Evolutionary conservation across 148 eudicot species (phyloP), one percentile per base, ranked within the genome.

Genomic region (Rhododendron ovatum): DNA sequence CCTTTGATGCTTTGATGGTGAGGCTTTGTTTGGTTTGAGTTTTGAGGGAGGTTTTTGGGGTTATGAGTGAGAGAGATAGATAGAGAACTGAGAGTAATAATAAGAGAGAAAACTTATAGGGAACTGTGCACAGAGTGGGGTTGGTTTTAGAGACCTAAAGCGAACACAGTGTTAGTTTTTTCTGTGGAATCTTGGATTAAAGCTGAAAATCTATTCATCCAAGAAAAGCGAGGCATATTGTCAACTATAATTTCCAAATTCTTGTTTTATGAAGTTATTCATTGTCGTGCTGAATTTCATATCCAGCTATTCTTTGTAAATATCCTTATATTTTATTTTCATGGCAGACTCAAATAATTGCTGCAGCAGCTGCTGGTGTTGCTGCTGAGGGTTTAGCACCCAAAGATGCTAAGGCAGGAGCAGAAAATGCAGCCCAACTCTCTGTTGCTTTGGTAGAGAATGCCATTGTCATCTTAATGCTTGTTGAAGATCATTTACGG

Each of bases 311-410:
- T 85, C 18, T 83, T 67, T 82, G 45, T 87, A 3, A 10, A 57
- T 35, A 20, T 63, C 45, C 20, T 35, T 82, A 48, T 50, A 1
- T 50, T 26, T 33, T 12, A 11, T 18, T 86, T 74, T 82, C 4
- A 83, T 87, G 85, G 92, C 98, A 97, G 99, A 95, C 99, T 88
- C 95, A 95, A 94, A 95, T 97, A 73, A 97, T 97, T 93, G 99
- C 99, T 86, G 96, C 99, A 67, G 98, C 99, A 24, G 96, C 99
- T 83, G 99, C 99, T 88, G 98, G 98, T 87, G 98, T 94, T 87
- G 99, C 98, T 53, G 95, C 98, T 77, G 98, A 91, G 87, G 93
- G 95, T 84, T 91, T 92, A 86, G 83, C 98, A 69, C 96, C 99
- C 75, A 90, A 83, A 90, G 93, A 90, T 90, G 96, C 99, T 22